phyloP scores from a whole-genome alignment of 2,329 filamentous ascomycete genomes.

The Xylaria sp. region DNA sequence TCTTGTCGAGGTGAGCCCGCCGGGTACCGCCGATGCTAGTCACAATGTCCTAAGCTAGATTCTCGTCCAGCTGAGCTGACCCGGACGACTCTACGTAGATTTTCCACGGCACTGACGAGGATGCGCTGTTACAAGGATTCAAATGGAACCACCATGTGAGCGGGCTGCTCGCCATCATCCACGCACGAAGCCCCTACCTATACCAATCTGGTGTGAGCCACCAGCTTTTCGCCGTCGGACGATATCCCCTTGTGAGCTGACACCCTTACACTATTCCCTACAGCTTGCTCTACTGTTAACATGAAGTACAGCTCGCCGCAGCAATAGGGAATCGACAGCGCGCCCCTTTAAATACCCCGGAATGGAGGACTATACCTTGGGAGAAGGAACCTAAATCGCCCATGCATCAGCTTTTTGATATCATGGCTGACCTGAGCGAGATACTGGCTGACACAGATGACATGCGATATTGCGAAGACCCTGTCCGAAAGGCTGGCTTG shows the following conservation, averaged over 20 bases:
- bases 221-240: constrained; percentile 32
- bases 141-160: constrained; percentile 37
- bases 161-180: constrained; percentile 35
- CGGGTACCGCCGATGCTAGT: neutral
- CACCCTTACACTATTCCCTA: neutral
- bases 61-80: constrained; percentile 13
- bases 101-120: constrained; percentile 30
- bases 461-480: constrained; percentile 38
- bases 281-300: neutral
- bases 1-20: constrained; percentile 38
- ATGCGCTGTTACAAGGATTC: constrained; percentile 25
- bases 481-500: neutral
- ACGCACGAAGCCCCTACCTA: constrained; percentile 26
- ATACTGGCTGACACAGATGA: constrained; percentile 49
- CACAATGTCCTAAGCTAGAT: neutral
- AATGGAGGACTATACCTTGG: constrained; percentile 52
- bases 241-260: constrained; percentile 34
- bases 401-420: constrained; percentile 45
- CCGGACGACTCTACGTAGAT: constrained; percentile 13
- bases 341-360: constrained; percentile 45
- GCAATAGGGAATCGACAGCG: constrained; percentile 40
- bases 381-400: constrained; percentile 45
- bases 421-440: constrained; percentile 46
- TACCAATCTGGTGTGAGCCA: constrained; percentile 37
- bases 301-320: constrained; percentile 23